A percentile compares a stretch with the other conserved stretches of the same genome.
phyloP scores from a whole-genome alignment of 2,329 filamentous ascomycete genomes.

The Zasmidium cellare region DNA sequence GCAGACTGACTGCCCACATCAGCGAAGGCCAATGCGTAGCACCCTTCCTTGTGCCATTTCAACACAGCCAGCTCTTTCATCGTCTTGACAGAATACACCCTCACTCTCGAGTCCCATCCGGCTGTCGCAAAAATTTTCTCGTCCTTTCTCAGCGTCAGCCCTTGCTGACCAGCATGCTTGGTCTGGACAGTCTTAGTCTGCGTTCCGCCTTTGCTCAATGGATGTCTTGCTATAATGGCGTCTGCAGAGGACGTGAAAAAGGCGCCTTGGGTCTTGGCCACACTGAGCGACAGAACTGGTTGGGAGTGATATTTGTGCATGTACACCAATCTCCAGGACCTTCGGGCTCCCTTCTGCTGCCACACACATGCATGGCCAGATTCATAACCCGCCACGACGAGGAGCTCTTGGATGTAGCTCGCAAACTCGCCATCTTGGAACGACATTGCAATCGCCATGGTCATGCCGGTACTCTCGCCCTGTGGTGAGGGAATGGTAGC shows the following conservation, averaged over 20 bases:
- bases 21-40: slow-evolving; percentile 77
- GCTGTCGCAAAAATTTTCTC: slow-evolving; percentile 83
- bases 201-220: slow-evolving; percentile 43
- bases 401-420: slow-evolving; percentile 46
- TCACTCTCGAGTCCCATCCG: slow-evolving; percentile 82
- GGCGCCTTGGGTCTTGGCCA: slow-evolving; percentile 45
- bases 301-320: slow-evolving; percentile 70
- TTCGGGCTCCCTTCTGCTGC: slow-evolving; percentile 36
- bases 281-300: slow-evolving; percentile 69
- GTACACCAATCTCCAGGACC: slow-evolving; percentile 62
- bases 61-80: slow-evolving; percentile 87
- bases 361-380: slow-evolving; percentile 70
- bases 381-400: slow-evolving; percentile 78
- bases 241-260: slow-evolving; percentile 85
- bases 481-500: slow-evolving; percentile 57
- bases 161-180: slow-evolving; percentile 88
- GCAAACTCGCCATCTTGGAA: slow-evolving; percentile 42
- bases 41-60: slow-evolving; percentile 90
- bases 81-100: slow-evolving; percentile 75
- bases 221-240: slow-evolving; percentile 73
- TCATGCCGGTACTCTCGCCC: slow-evolving; percentile 68
- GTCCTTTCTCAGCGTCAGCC: slow-evolving; percentile 73
- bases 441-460: slow-evolving; percentile 70
- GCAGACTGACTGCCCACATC: slow-evolving; percentile 30
- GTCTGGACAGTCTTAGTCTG: slow-evolving; percentile 59